Conservation (phyloP, 805 yeast genomes). For the Spencermartinsiella europaea region DNA sequence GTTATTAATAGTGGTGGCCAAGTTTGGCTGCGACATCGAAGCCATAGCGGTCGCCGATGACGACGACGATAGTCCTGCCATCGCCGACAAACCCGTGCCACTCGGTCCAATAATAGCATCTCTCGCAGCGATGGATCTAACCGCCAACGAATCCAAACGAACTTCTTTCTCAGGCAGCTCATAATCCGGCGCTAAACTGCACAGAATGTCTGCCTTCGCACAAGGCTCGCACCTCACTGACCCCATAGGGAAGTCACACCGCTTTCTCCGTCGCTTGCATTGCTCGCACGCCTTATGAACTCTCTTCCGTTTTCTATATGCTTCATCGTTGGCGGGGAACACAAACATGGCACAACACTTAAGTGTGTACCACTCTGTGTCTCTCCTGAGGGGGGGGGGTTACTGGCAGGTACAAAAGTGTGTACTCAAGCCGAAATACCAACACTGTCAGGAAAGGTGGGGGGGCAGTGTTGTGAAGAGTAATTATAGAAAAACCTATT, state of each 20-base stretch:
- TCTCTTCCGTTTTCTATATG: constrained; percentile 38
- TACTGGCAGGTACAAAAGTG: too few species aligned
- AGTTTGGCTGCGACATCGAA: neutral
- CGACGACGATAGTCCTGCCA: neutral
- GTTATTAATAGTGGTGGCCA: neutral
- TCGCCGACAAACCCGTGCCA: neutral
- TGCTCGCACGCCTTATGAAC: constrained; percentile 40
- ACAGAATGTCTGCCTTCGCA: constrained; percentile 27
- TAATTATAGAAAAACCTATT: too few species aligned
- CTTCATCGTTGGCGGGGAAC: constrained; percentile 40
- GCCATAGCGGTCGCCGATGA: neutral
- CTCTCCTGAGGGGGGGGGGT: too few species aligned
- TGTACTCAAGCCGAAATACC: too few species aligned
- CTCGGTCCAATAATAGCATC: neutral
- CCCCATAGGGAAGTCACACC: constrained; percentile 29
- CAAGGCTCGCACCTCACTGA: constrained; percentile 32
- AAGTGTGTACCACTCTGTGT: too few species aligned
- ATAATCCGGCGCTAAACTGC: constrained; percentile 27
- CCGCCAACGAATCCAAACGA: constrained; percentile 19
- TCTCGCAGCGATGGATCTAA: constrained; percentile 3
- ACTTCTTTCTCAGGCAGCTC: constrained; percentile 17
- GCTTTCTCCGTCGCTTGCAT: constrained; percentile 36
- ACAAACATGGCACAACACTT: constrained; percentile 37
- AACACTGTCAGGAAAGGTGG: too few species aligned
- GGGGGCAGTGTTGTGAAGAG: too few species aligned